Base-by-base conservation (phyloP, 2,329 filamentous ascomycete genomes). In the Aspergillus viridinutans region DNA sequence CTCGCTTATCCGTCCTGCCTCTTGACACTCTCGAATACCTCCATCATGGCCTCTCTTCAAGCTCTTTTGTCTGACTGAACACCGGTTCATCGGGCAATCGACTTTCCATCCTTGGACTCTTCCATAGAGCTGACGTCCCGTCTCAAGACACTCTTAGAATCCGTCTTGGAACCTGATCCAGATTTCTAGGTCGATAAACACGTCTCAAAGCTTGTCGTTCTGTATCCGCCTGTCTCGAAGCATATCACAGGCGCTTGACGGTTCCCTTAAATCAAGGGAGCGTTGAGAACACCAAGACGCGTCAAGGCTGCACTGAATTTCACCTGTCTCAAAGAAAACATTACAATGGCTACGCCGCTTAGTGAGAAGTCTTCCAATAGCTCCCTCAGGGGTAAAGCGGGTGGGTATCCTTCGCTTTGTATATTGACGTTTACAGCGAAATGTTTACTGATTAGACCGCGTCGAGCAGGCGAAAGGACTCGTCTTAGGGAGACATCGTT, bases 401-500 rank as follows among this genome's bases (percentile, higher is more conserved):
- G 57, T 62, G 28, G 54, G 56, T 52, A 5, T 25, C 20, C 49
- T 21, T 20, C 17, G 12, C 43, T 32, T 21, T 17, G 14, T 25
- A 23, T 12, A 7, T 40, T 35, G 38, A 28, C 42, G 25, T 17
- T 21, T 12, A 6, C 9, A 23, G 23, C 29, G 35, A 21, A 10
- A 43, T 6, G 17, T 10, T 32, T 21, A 26, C 35, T 55, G 26
- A 42, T 26, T 28, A 2, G 28, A n/a, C 17, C 52, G 42, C 29
- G 48, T n/a, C n/a, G 23, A 28, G 3, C 47, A 21, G 23, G 43
- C 14, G 65, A 58, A 51, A 59, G 48, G 64, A 61, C 57, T 66
- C 69, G 50, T 68, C 69, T 38, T 66, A 72, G 32, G 72, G 68
- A 38, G 66, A 71, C 55, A 14, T 49, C 51, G 64, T 67, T 56